Evolutionary conservation across 371 early-diverging fungal species (phyloP).

Genomic region (Mortierella sp.): DNA sequence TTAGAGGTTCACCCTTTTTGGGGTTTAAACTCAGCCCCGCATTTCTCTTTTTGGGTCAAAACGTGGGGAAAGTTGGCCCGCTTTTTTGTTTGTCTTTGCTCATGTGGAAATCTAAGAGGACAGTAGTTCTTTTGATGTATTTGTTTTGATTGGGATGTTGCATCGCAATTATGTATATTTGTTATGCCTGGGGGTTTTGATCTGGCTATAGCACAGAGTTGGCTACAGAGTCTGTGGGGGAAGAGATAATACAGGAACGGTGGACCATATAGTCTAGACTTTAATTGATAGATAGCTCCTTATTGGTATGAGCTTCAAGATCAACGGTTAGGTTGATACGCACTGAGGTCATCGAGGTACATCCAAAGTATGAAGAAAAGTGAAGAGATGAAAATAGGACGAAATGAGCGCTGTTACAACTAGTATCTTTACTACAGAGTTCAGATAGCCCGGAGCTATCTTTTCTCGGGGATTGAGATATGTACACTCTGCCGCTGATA

Average conservation of each 20-base stretch:
- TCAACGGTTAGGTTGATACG: no score
- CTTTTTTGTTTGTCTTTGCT: conserved; percentile 1
- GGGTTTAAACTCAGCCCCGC: conserved; percentile 53
- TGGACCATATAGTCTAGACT: no score
- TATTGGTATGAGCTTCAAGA: no score
- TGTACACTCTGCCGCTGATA: background rate
- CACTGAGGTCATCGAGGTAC: background rate
- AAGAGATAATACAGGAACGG: no score
- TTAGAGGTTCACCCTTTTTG: background rate
- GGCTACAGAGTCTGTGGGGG: no score
- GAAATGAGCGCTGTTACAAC: background rate
- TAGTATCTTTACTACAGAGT: background rate
- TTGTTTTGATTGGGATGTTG: background rate
- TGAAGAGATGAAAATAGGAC: background rate
- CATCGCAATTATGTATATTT: background rate
- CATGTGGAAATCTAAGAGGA: background rate
- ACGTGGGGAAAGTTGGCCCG: conserved; percentile 27
- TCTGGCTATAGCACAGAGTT: no score
- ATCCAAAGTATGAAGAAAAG: background rate
- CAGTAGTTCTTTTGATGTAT: background rate
- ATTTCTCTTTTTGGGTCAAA: conserved; percentile 6
- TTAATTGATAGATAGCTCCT: no score
- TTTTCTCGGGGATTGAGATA: background rate
- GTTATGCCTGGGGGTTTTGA: no score
- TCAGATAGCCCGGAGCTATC: background rate